These are phyloP conservation scores for Termitomyces sp. DNA, from an alignment of 768 basidiomycete species.

Conservation along the genomic window DNA sequence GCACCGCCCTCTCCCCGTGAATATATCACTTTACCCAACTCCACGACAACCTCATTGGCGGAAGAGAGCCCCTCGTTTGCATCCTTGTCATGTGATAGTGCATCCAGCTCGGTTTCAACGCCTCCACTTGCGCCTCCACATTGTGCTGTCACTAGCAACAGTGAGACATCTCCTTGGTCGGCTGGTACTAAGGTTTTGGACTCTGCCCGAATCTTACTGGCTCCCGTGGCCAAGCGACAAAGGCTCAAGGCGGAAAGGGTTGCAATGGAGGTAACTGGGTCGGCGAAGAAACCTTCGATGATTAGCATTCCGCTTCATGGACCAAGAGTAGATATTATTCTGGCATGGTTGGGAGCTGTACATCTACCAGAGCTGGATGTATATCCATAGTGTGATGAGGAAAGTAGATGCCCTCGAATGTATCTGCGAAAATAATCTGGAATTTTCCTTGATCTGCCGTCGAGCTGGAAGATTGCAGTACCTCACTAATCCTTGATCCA, in stretches of 20 bases:
- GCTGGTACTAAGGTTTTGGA: conserved; percentile 57
- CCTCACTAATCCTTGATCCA: background rate
- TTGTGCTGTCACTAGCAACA: conserved; percentile 2
- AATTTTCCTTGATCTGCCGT: no score
- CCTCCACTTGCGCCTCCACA: background rate
- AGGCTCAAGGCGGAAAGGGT: conserved; percentile 50
- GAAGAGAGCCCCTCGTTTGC: conserved; percentile 16
- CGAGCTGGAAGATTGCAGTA: background rate
- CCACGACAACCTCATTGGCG: conserved; percentile 1
- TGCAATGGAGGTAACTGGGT: conserved; percentile 42
- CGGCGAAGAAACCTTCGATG: conserved; percentile 53
- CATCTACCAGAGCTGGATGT: conserved; percentile 69
- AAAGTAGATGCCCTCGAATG: background rate
- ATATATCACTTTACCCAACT: background rate
- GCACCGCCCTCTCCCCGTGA: conserved; percentile 5
- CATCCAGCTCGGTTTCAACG: conserved; percentile 9
- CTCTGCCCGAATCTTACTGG: conserved; percentile 64
- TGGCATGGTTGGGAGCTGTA: conserved; percentile 83
- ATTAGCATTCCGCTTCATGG: conserved; percentile 85
- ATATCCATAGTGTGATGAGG: conserved; percentile 4
- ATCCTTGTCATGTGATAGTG: conserved; percentile 13
- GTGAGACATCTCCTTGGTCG: conserved; percentile 4
- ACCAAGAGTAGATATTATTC: conserved; percentile 76
- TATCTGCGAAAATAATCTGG: background rate
- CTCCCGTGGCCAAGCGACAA: conserved; percentile 63